Evolutionary conservation across 768 basidiomycete genomes (phyloP).

Genomic region (Amanita pallidorosea): DNA sequence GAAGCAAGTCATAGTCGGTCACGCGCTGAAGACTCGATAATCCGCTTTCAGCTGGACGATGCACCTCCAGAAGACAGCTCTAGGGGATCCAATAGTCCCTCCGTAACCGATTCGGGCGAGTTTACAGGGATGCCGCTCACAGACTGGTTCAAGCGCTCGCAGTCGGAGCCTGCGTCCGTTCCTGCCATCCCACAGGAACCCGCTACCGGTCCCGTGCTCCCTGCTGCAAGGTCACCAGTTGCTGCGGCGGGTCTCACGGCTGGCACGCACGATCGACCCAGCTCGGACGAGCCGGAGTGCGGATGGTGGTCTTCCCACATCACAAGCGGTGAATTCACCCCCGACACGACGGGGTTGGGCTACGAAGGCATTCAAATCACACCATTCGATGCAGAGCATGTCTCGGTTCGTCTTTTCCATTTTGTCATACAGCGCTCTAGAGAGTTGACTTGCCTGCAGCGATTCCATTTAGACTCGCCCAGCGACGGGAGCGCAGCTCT

Average conservation of each 20-base stretch:
- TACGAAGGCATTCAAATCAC: background rate
- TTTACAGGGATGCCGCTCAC: slow-evolving; percentile 33
- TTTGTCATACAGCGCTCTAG: background rate
- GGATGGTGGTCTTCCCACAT: background rate
- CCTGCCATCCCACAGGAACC: background rate
- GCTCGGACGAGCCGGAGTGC: slow-evolving; percentile 1
- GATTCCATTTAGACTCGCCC: background rate
- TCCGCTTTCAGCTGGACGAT: background rate
- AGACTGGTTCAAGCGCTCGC: slow-evolving; percentile 55
- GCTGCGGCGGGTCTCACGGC: background rate
- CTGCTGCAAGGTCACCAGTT: background rate
- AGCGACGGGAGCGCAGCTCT: background rate
- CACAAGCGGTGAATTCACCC: background rate
- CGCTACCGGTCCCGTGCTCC: background rate
- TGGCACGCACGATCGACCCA: background rate
- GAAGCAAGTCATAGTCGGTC: background rate
- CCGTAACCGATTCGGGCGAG: background rate
- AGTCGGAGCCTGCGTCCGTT: slow-evolving; percentile 40
- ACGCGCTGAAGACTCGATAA: background rate
- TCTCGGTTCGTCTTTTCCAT: background rate
- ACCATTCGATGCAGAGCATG: background rate
- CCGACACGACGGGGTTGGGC: slow-evolving; percentile 1
- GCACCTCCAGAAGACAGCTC: background rate
- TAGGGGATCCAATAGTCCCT: background rate
- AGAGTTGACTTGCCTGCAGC: background rate